Base-by-base conservation (phyloP, 768 basidiomycete genomes). In the Mrakia gelida region DNA sequence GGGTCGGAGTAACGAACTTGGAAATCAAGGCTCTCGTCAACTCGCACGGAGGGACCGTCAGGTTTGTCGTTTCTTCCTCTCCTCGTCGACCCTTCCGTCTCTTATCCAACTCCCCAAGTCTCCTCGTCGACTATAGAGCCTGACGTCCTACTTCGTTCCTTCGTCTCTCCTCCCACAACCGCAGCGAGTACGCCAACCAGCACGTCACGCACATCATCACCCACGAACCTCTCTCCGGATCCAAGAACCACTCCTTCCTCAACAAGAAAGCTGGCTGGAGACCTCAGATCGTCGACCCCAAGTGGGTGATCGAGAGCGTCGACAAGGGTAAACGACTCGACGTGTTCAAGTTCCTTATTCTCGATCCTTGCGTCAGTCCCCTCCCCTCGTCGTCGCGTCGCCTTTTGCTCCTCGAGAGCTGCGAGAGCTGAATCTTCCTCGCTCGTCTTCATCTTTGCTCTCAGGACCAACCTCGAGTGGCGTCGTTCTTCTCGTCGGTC, bases 121-220 rank as follows among this genome's bases (percentile, higher is more conserved):
- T 45, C 11, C 11, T 8, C 38, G 38, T 38, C 38, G 38, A 38
- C 38, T 38, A 3, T 8, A 38, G 38, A 38, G 8, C 8, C 61
- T 54, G 34, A 32, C 63, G 8, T 23, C 11, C 45, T 1, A n/a
- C 54, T 16, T 59, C 41, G 21, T 6, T 15, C 21, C 34, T 41
- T 16, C 38, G 3, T 32, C 26, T 28, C 1, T 16, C 15, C 26
- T 59, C 28, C 52, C 2, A 54, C 23, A 2, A 3, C 43, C 23
- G 1, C 54, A 77, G 76, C 26, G 59, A 71, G 41, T 32, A 54
- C 45, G 71, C 71, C n/a, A 34, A 34, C 59, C 11, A 13, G 3
- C n/a, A 34, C 11, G 70, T 77, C n/a, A 77, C 76, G 0, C 76
- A 77, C 59, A 77, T 77, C 34, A 15, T 77, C n/a, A 65, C 56